These are phyloP conservation scores for Ramaria sp. DNA, from an alignment of 768 basidiomycete genomes.

Conservation along the genomic window DNA sequence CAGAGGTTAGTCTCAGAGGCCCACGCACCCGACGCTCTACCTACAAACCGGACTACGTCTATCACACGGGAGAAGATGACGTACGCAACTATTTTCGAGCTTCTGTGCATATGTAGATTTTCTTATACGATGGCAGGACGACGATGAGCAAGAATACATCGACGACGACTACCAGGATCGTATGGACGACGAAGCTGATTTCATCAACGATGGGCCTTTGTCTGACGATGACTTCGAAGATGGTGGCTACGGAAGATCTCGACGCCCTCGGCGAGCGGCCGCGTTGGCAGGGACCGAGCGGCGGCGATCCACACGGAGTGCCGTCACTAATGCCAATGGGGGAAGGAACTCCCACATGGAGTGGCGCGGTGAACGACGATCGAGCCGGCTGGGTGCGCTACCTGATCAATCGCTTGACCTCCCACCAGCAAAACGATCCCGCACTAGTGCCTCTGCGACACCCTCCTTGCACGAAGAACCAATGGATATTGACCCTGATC, in stretches of 20 bases:
- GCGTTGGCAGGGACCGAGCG: constrained; percentile 14
- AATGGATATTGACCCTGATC: constrained; percentile 26
- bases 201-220: constrained; percentile 38
- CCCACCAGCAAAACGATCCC: constrained; percentile 52
- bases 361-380: constrained; percentile 72
- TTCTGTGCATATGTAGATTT: constrained; percentile 14
- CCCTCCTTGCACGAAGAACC: constrained; percentile 8
- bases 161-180: constrained; percentile 33
- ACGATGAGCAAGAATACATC: constrained; percentile 50
- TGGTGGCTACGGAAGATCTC: constrained; percentile 26
- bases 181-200: constrained; percentile 45
- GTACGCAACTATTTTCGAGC: constrained; percentile 27
- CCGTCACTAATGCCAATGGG: constrained; percentile 37
- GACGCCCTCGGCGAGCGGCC: constrained; percentile 11
- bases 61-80: constrained; percentile 55
- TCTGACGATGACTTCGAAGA: constrained; percentile 24
- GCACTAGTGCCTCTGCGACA: constrained; percentile 45
- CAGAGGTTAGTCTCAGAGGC: constrained; percentile 68
- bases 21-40: constrained; percentile 70
- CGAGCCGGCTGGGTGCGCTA: constrained; percentile 50
- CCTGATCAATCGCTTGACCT: constrained; percentile 40
- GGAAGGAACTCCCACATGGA: constrained; percentile 40
- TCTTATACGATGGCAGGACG: constrained; percentile 27
- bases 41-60: constrained; percentile 72
- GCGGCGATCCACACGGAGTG: constrained; percentile 34